These are phyloP conservation scores for Euryodendron excelsum DNA, from an alignment of 148 eudicot species.

Conservation along the genomic window DNA sequence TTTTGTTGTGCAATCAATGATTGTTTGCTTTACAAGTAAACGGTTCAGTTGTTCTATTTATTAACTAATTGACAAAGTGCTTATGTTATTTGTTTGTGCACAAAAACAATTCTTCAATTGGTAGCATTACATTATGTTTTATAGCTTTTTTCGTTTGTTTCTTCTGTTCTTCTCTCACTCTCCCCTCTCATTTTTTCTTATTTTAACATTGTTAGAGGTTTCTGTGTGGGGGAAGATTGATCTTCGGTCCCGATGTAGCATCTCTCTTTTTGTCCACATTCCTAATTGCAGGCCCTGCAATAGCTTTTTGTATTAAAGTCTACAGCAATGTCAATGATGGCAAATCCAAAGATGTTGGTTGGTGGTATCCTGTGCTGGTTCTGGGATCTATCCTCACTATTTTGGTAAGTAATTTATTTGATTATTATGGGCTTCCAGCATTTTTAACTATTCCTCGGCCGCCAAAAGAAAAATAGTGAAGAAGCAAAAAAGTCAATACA, in stretches of 20 bases:
- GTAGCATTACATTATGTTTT: background rate
- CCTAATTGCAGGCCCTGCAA: constrained; percentile 70
- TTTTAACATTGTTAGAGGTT: constrained; percentile 53
- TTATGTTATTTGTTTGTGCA: background rate
- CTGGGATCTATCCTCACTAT: constrained; percentile 60
- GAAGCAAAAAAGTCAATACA: background rate
- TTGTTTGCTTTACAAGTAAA: background rate
- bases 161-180: background rate
- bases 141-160: background rate
- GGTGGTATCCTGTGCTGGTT: constrained; percentile 53
- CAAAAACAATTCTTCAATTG: background rate
- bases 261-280: constrained; percentile 65
- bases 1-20: background rate
- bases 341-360: constrained; percentile 36
- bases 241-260: constrained; percentile 86
- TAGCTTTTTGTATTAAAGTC: constrained; percentile 61
- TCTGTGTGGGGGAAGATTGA: constrained; percentile 70
- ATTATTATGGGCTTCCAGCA: background rate
- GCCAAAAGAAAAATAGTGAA: background rate
- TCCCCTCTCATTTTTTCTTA: background rate
- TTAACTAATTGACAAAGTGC: too few relatives aligned
- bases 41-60: background rate
- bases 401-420: constrained; percentile 48
- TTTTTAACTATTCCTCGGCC: background rate
- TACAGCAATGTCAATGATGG: constrained; percentile 22